Evolutionary conservation across 169 alveolate genomes (phyloP), one percentile per base, ranked within the genome.

Genomic region (Eimeria mitis): DNA sequence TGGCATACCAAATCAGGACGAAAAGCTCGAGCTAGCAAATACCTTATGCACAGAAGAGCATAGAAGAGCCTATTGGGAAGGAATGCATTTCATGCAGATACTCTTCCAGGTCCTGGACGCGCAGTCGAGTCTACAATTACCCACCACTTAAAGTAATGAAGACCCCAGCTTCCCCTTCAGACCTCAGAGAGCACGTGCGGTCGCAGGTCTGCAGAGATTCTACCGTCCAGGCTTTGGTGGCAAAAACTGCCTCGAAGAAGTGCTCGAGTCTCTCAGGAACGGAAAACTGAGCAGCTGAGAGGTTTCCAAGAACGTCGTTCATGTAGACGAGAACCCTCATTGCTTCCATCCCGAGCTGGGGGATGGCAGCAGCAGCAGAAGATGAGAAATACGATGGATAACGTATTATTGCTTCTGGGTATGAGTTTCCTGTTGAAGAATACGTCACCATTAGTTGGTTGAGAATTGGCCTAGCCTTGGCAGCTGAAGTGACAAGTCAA

Each of bases 391-490:
- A 87, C 40, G 52, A 49, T 40, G 92, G 92, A 59, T 49, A 61
- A 9, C 92, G 92, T 59, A 87, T 59, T 37, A 63, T 68, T 31
- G 47, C 92, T 23, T 87, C 92, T 23, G 92, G 92, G 8, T 14
- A 37, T 13, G 44, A 1, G 37, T 44, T 44, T 44, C n/a, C 63
- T 25, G 92, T 87, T 11, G 65, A 23, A 42, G 61, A 44, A 65
- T 37, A 87, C 47, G 81, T 87, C 6, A 87, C 31, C 92, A 87
- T 87, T 25, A 87, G 44, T 65, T 87, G 75, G 75, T 11, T 37
- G 65, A 87, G 81, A 63, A 87, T 49, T 28, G 92, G 92, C 65
- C 92, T 49, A 16, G 92, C 81, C 11, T 61, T 49, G 6, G 92
- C 92, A 61, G 81, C 92, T 87, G 92, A 63, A 87, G 34, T 28